phyloP scores from a whole-genome alignment of 106 monocot species.

The Xerophyta viscosa region DNA sequence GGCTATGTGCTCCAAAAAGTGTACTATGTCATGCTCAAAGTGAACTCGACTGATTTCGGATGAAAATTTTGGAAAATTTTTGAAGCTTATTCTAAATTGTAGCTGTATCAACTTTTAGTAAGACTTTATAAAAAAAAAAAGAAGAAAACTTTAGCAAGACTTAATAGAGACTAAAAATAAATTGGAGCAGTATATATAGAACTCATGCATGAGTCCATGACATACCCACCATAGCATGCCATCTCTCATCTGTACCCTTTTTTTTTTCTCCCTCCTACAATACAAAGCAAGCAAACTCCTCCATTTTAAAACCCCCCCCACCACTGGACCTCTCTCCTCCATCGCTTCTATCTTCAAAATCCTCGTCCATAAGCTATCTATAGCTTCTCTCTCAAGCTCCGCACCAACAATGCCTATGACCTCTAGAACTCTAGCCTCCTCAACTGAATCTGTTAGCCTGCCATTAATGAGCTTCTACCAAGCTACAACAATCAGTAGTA shows the following conservation, averaged over 20 bases:
- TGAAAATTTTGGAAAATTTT: too few species aligned
- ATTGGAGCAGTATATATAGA: neutral
- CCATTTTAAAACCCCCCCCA: conserved; percentile 11
- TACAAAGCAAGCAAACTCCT: conserved; percentile 1
- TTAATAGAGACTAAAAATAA: too few species aligned
- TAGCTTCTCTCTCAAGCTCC: neutral
- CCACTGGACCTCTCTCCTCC: neutral
- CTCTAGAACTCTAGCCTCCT: neutral
- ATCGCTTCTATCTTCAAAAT: neutral
- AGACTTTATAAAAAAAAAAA: neutral
- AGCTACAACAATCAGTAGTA: too few species aligned
- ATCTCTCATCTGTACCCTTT: conserved; percentile 20
- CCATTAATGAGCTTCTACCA: conserved; percentile 8
- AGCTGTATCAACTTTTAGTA: too few species aligned
- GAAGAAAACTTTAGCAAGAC: too few species aligned
- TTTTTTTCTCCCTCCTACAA: conserved; percentile 7
- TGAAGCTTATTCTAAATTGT: too few species aligned
- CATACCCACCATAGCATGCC: too few species aligned
- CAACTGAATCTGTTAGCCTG: neutral
- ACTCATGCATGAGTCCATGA: conserved; percentile 5
- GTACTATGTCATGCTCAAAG: too few species aligned
- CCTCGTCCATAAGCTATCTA: neutral
- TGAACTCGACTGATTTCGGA: too few species aligned
- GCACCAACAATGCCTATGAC: conserved; percentile 3
- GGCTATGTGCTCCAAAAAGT: too few species aligned